Conservation (phyloP, 169 alveolate genomes). For the Theileria annulata region DNA sequence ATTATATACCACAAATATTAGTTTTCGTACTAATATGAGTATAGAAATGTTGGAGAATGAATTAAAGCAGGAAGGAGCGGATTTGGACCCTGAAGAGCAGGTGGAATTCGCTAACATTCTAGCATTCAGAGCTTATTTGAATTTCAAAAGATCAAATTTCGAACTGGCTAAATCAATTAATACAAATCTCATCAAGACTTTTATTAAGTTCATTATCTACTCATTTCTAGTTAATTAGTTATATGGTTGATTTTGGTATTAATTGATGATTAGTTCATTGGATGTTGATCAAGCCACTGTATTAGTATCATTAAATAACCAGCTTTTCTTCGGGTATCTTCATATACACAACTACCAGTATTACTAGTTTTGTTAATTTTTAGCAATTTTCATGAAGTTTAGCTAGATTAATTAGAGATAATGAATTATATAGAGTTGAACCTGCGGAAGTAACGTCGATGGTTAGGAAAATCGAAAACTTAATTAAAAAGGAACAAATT, state of each 20-base stretch:
- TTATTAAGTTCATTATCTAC: neutral
- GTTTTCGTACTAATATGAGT: neutral
- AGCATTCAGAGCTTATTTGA: slow-evolving; percentile 44
- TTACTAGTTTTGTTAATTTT: too few relatives aligned
- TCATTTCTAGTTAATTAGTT: neutral
- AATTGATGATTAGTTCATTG: slow-evolving; percentile 15
- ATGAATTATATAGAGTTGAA: neutral
- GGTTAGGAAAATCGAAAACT: slow-evolving; percentile 15
- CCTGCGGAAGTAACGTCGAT: neutral
- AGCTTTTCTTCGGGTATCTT: slow-evolving; percentile 16
- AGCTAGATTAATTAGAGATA: too few relatives aligned
- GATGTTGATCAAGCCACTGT: slow-evolving; percentile 21
- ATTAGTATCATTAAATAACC: neutral
- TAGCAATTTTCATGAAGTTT: too few relatives aligned
- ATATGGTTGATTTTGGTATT: neutral
- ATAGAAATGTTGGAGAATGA: slow-evolving; percentile 24
- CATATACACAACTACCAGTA: neutral
- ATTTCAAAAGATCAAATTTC: slow-evolving; percentile 19
- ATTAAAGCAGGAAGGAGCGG: slow-evolving; percentile 20
- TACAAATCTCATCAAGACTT: slow-evolving; percentile 19
- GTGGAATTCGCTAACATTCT: slow-evolving; percentile 39
- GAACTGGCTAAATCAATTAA: slow-evolving; percentile 39
- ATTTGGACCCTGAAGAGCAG: slow-evolving; percentile 10
- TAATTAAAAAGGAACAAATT: slow-evolving; percentile 24
- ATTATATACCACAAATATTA: too few relatives aligned